Base-by-base conservation (phyloP, 1,284 basidiomycete species). In the Taiwanofungus camphoratus region DNA sequence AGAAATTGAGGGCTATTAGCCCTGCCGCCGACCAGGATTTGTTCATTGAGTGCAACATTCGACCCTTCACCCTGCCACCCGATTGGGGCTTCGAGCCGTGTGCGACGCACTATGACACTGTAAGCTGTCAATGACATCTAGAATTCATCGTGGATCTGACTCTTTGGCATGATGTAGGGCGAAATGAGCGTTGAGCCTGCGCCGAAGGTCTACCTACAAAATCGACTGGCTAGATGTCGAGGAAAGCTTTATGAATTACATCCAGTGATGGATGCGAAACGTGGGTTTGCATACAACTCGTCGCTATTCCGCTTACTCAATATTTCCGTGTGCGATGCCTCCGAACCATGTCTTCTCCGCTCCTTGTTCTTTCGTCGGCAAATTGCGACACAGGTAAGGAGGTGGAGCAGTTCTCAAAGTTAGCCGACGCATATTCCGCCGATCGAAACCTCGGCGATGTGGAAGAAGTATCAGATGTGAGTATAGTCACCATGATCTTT, bases 31-130 rank as follows among this genome's bases (percentile, higher is more conserved):
- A 90, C 52, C 83, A 88, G 58, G 68, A 67, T 44, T 63, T 88
- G 16, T 90, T 84, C 64, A 74, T 87, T 31, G 71, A 82, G 46
- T 70, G 82, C 55, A 90, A 90, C 52, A 61, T 77, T 39, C 70
- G 82, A 24, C 68, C 77, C 2, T 90, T 87, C 58, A 68, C 60
- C 24, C 61, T 73, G 11, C 86, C 87, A 15, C 53, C 52, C 18
- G 79, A 87, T 56, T 87, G 77, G 79, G 60, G 50, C 35, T 90
- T 89, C 54, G 87, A 90, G 55, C 82, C 87, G n/a, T 87, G 82
- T 52, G 51, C 72, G 4, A 74, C 65, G 45, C 77, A 85, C 54
- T 88, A 90, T 58, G 87, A 90, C 55, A 84, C 77, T 35, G 85
- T 78, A 54, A 52, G 76, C 41, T n/a, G n/a, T 6, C 34, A 44